Evolutionary conservation across 1,284 basidiomycete genomes (phyloP).

Genomic region (Taiwanofungus camphoratus): DNA sequence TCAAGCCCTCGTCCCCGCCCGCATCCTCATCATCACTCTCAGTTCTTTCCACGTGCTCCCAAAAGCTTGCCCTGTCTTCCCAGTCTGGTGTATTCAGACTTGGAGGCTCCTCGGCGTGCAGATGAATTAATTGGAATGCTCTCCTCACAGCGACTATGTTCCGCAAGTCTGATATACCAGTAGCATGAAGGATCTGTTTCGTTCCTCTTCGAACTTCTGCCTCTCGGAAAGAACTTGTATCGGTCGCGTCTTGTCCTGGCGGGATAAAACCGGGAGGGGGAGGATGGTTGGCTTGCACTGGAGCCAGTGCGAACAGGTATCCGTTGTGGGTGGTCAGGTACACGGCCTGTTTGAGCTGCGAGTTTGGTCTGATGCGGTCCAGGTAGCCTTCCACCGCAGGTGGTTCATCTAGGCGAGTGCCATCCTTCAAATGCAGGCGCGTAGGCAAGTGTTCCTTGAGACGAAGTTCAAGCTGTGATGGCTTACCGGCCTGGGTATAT

Average conservation of each 20-base stretch:
- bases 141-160: slow-evolving; percentile 59
- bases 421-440: slow-evolving; percentile 47
- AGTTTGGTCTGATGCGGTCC: slow-evolving; percentile 61
- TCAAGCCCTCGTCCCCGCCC: slow-evolving; percentile 61
- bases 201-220: slow-evolving; percentile 58
- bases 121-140: slow-evolving; percentile 45
- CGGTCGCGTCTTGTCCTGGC: slow-evolving; percentile 22
- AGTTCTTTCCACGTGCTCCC: slow-evolving; percentile 32
- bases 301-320: slow-evolving; percentile 57
- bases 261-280: slow-evolving; percentile 50
- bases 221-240: slow-evolving; percentile 36
- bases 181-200: slow-evolving; percentile 61
- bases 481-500: slow-evolving; percentile 36
- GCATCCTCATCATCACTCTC: slow-evolving; percentile 52
- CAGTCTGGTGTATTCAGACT: slow-evolving; percentile 20
- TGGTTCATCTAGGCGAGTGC: slow-evolving; percentile 59
- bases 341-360: slow-evolving; percentile 51
- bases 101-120: slow-evolving; percentile 31
- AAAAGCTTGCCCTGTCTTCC: slow-evolving; percentile 36
- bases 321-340: slow-evolving; percentile 76
- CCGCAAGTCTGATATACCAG: slow-evolving; percentile 64
- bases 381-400: slow-evolving; percentile 77
- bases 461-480: slow-evolving; percentile 67
- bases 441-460: slow-evolving; percentile 61
- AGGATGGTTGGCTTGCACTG: slow-evolving; percentile 59